Evolutionary conservation across 2,329 filamentous ascomycete genomes (phyloP).

Genomic region (Plenodomus biglobosus): DNA sequence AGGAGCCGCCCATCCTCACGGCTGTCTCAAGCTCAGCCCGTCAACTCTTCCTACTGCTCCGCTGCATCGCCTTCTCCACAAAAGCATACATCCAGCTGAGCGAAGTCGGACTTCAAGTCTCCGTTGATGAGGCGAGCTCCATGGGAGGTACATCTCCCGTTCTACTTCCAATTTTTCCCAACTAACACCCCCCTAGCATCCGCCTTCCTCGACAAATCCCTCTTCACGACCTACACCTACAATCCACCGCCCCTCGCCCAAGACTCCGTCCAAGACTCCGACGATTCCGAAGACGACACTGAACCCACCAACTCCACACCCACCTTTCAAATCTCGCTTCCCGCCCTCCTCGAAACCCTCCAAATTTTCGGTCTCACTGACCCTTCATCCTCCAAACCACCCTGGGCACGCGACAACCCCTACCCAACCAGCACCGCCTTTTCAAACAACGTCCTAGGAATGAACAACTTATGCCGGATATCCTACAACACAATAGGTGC

Average conservation of each 20-base stretch:
- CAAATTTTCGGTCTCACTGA: slow-evolving; percentile 82
- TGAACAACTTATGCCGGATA: slow-evolving; percentile 83
- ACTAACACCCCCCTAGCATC: slow-evolving; percentile 54
- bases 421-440: slow-evolving; percentile 71
- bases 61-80: slow-evolving; percentile 62
- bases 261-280: slow-evolving; percentile 38
- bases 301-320: slow-evolving; percentile 51
- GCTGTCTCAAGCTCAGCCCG: slow-evolving; percentile 77
- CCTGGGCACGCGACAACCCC: slow-evolving; percentile 46
- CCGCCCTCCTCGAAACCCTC: slow-evolving; percentile 85
- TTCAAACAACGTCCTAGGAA: slow-evolving; percentile 76
- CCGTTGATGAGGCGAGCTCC: slow-evolving; percentile 82
- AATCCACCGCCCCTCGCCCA: slow-evolving; percentile 52
- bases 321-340: slow-evolving; percentile 82
- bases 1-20: slow-evolving; percentile 62
- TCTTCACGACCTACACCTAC: slow-evolving; percentile 85
- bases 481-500: slow-evolving; percentile 74
- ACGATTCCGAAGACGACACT: slow-evolving; percentile 42
- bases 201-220: slow-evolving; percentile 81
- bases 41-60: slow-evolving; percentile 67
- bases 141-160: slow-evolving; percentile 72
- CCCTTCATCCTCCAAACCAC: slow-evolving; percentile 41
- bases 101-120: slow-evolving; percentile 81
- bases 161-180: background rate
- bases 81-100: slow-evolving; percentile 75